Base-by-base conservation (phyloP, 371 early-diverging fungal species). In the Coemansia sp. region DNA sequence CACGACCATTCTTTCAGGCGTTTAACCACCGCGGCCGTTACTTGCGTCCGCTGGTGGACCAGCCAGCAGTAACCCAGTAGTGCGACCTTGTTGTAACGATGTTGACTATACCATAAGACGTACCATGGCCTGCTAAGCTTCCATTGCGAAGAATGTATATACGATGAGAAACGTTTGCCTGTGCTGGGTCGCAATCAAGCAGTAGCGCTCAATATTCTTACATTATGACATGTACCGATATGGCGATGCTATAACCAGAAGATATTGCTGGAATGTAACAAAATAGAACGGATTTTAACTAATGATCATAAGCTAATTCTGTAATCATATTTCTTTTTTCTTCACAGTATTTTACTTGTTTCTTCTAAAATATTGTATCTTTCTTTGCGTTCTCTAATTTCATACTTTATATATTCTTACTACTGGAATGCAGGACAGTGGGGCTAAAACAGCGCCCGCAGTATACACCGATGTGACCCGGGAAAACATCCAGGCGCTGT, bases 1-100 rank as follows among this genome's bases (percentile, higher is more conserved):
- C 74, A 48, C 66, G 78, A 13, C 67, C 78, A n/a, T 78, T 73
- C 49, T 78, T 78, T 70, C 78, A 73, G 53, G 65, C 70, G 3
- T 78, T 67, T 51, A 73, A 73, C 70, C 78, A 78, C 54, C 78
- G 78, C n/a, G 78, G 78, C 23, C 71, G 70, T 46, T 70, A 55
- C 19, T 61, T 72, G 15, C 73, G 66, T 15, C 73, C 78, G 40
- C 17, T 66, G n/a, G 63, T 48, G 3, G 63, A 40, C 41, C 46
- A 67, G 55, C 55, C 67, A 12, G 52, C 61, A 19, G 23, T 61
- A 7, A n/a, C 17, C 2, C 36, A 56, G 23, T 56, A 56, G 36
- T 1, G 56, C 26, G 3, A 11, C 1, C 1, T 44, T 15, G 15
- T 4, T 44, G 13, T 44, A 44, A 4, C 7, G 44, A 13, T 44